Percentiles rank a stretch among this genome's conserved stretches.
Conservation (phyloP, 1,284 basidiomycete genomes). For the Papiliotrema fonsecae region DNA sequence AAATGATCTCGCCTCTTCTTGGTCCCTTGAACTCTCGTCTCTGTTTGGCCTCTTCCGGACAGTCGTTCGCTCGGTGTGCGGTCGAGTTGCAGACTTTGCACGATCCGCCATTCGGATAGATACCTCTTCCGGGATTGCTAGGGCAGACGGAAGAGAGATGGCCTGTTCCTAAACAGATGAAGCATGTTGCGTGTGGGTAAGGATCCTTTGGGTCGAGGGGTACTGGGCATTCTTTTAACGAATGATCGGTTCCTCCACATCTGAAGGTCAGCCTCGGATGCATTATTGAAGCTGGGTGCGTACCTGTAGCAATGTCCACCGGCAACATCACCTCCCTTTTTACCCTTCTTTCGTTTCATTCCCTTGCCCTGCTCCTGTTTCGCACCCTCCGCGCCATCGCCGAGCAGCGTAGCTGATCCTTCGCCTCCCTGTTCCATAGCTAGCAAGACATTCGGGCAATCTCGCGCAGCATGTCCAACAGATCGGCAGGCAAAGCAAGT, state of each 20-base stretch:
- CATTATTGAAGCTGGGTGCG: slow-evolving; percentile 21
- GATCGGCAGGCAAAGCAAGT: slow-evolving; percentile 85
- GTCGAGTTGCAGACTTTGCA: slow-evolving; percentile 85
- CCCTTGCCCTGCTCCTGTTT: slow-evolving; percentile 26
- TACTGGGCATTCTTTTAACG: slow-evolving; percentile 69
- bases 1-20: background rate
- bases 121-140: slow-evolving; percentile 69
- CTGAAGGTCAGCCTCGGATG: slow-evolving; percentile 48
- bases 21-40: background rate
- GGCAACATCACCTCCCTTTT: slow-evolving; percentile 40
- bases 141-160: slow-evolving; percentile 79
- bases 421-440: slow-evolving; percentile 22
- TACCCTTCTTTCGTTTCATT: slow-evolving; percentile 34
- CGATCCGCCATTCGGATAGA: slow-evolving; percentile 85
- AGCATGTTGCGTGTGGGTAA: slow-evolving; percentile 85
- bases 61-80: slow-evolving; percentile 80
- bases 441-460: slow-evolving; percentile 62
- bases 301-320: slow-evolving; percentile 81
- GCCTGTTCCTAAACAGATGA: slow-evolving; percentile 75
- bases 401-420: slow-evolving; percentile 25
- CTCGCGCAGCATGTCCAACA: slow-evolving; percentile 74
- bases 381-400: slow-evolving; percentile 16
- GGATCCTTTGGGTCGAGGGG: slow-evolving; percentile 61
- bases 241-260: slow-evolving; percentile 77
- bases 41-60: slow-evolving; percentile 45